Percentiles rank a stretch among this genome's conserved stretches.
Evolutionary conservation across 2,329 filamentous ascomycete genomes (phyloP).

Genomic region (Cercospora sp.): DNA sequence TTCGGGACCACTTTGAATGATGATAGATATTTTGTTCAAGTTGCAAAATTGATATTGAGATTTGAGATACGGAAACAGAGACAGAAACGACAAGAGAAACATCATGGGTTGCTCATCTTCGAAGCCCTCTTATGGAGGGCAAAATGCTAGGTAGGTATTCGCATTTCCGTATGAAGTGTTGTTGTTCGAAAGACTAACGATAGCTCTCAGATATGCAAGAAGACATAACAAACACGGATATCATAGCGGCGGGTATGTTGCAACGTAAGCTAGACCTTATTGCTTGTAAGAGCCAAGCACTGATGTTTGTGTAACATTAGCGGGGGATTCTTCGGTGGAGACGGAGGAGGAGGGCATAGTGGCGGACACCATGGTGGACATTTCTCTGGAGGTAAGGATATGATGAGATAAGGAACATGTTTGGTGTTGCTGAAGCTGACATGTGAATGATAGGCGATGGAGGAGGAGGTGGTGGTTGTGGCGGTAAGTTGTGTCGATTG

Average conservation of each 20-base stretch:
- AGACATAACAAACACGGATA: not conserved
- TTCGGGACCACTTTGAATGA: not conserved
- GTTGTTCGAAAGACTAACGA: not conserved
- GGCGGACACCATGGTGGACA: not conserved
- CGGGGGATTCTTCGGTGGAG: not conserved
- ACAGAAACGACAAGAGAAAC: not conserved
- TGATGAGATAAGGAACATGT: not conserved
- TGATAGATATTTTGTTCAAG: no score
- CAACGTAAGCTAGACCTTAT: not conserved
- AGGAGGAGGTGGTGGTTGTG: not conserved
- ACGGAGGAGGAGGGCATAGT: slow-evolving; percentile 8
- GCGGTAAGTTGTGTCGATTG: not conserved
- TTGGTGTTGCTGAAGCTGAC: not conserved
- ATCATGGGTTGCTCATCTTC: not conserved
- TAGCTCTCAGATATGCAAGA: not conserved
- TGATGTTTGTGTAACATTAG: not conserved
- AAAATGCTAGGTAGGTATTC: not conserved
- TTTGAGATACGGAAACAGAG: not conserved
- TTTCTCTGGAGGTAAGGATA: not conserved
- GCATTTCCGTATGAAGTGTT: not conserved
- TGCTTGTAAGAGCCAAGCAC: not conserved
- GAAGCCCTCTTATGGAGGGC: not conserved
- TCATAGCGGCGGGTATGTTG: not conserved
- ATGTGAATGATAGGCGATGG: not conserved
- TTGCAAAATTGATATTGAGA: not conserved